Conservation (phyloP, 352 stramenopile genomes). For the Stephanocyclus meneghinianus region DNA sequence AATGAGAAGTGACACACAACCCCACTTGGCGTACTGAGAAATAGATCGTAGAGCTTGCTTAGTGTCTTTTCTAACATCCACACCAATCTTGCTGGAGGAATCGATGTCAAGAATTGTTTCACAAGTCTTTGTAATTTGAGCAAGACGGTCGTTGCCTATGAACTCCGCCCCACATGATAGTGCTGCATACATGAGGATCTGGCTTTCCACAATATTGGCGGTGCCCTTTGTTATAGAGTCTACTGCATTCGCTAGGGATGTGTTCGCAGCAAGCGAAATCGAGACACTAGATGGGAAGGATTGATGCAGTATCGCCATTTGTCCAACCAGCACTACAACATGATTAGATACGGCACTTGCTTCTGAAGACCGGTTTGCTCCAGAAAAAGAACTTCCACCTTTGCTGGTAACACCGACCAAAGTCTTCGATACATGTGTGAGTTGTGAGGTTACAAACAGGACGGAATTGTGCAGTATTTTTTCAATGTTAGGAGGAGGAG, state of each 20-base stretch:
- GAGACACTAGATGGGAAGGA: constrained; percentile 65
- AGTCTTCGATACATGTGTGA: constrained; percentile 32
- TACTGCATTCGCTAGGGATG: constrained; percentile 45
- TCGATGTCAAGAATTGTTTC: constrained; percentile 38
- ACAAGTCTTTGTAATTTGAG: constrained; percentile 38
- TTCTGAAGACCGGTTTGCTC: constrained; percentile 39
- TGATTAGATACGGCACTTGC: constrained; percentile 39
- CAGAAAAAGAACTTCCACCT: neutral
- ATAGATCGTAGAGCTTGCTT: constrained; percentile 60
- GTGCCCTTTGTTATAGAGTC: constrained; percentile 7
- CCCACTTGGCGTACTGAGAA: constrained; percentile 70
- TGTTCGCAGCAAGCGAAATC: constrained; percentile 48
- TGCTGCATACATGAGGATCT: constrained; percentile 59
- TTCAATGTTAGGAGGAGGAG: constrained; percentile 68
- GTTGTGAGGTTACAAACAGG: constrained; percentile 65
- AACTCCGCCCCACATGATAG: constrained; percentile 59
- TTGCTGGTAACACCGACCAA: constrained; percentile 11
- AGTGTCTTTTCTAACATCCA: constrained; percentile 38
- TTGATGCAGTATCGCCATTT: constrained; percentile 54
- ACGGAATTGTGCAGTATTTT: constrained; percentile 55
- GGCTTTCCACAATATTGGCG: constrained; percentile 27
- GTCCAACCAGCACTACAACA: constrained; percentile 56
- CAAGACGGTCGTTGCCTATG: constrained; percentile 7
- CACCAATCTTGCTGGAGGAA: constrained; percentile 17
- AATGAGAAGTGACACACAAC: constrained; percentile 34